Evolutionary conservation across 345 rosid species (phyloP).

Genomic region (Turnera subulata): DNA sequence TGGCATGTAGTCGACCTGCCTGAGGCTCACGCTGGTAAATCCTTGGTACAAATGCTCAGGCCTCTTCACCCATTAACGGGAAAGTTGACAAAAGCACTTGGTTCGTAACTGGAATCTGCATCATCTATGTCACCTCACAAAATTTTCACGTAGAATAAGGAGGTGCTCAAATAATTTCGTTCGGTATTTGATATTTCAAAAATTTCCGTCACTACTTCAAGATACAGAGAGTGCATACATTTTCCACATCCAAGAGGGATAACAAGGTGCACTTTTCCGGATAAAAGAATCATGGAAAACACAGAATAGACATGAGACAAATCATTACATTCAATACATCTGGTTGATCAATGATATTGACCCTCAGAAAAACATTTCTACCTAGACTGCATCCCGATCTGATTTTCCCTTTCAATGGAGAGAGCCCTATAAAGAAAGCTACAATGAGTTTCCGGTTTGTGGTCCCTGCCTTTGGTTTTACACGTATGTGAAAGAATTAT

Average conservation of each 20-base stretch:
- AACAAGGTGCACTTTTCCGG: slow-evolving; percentile 1
- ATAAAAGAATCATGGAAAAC: slow-evolving; percentile 14
- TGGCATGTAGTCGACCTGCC: no score
- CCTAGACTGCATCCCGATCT: slow-evolving; percentile 12
- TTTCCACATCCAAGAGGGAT: not conserved
- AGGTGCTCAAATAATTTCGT: no score
- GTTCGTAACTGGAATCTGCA: no score
- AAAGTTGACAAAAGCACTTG: no score
- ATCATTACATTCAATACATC: slow-evolving; percentile 27
- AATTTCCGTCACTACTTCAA: no score
- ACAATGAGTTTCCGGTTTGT: slow-evolving; percentile 8
- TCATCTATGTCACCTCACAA: no score
- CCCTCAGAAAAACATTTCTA: slow-evolving; percentile 13
- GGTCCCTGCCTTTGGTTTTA: slow-evolving; percentile 11
- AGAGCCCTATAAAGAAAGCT: slow-evolving; percentile 16
- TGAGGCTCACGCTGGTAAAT: no score
- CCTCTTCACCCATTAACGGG: no score
- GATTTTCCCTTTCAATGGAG: slow-evolving; percentile 17
- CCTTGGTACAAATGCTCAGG: no score
- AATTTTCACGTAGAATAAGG: no score
- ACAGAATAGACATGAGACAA: slow-evolving; percentile 9
- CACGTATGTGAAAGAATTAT: slow-evolving; percentile 13
- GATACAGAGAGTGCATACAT: no score
- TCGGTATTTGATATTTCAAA: no score
- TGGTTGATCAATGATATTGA: slow-evolving; percentile 17